phyloP scores from a whole-genome alignment of 371 early-diverging fungal species.

The Actinomortierella ambigua region DNA sequence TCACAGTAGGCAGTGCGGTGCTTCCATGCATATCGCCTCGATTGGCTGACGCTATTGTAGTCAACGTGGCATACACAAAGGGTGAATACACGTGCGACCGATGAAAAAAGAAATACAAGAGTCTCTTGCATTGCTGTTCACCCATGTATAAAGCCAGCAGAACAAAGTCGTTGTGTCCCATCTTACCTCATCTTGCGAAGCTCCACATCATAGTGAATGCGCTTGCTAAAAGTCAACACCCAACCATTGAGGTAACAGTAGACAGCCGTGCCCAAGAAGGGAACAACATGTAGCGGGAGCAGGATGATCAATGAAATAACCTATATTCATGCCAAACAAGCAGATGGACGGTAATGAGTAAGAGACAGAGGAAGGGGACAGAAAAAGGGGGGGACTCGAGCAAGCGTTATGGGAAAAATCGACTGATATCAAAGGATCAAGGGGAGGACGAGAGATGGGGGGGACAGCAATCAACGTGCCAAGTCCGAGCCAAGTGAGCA shows the following conservation, averaged over 20 bases:
- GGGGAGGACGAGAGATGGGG: no score
- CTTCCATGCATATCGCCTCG: slow-evolving; percentile 59
- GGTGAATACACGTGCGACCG: no score
- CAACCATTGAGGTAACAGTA: slow-evolving; percentile 72
- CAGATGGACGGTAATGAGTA: not conserved
- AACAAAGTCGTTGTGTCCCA: no score
- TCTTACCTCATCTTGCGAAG: slow-evolving; percentile 51
- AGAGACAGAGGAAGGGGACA: slow-evolving; percentile 3
- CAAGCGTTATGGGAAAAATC: not conserved
- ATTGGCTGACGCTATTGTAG: slow-evolving; percentile 56
- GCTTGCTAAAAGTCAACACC: slow-evolving; percentile 52
- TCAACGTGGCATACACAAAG: no score
- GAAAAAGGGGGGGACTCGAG: slow-evolving; percentile 1
- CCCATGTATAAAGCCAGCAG: no score
- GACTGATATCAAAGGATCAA: no score
- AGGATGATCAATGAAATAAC: slow-evolving; percentile 59
- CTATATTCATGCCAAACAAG: slow-evolving; percentile 19
- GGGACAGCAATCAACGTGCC: no score
- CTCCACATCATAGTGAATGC: slow-evolving; percentile 67
- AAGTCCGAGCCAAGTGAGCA: no score
- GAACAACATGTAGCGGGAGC: slow-evolving; percentile 68
- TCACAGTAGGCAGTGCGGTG: slow-evolving; percentile 53
- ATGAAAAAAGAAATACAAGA: no score
- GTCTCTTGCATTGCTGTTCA: no score
- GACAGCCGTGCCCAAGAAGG: slow-evolving; percentile 60